Conservation (phyloP, 345 rosid species). For the Mangifera indica region DNA sequence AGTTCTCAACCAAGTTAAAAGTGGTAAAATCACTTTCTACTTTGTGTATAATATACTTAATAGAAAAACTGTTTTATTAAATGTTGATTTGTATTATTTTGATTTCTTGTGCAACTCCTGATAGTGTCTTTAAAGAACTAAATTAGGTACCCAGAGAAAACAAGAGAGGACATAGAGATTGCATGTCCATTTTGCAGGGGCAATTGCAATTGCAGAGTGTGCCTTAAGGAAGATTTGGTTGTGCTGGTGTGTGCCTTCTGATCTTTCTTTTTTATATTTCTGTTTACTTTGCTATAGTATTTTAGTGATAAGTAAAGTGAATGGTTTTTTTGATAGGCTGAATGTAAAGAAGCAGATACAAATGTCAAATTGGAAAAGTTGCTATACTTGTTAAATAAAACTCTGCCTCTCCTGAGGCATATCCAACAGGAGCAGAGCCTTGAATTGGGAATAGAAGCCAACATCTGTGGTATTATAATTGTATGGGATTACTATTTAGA, state of each 20-base stretch:
- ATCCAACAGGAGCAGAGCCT: conserved; percentile 46
- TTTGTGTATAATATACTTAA: not conserved
- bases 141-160: conserved; percentile 49
- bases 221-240: conserved; percentile 42
- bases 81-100: conserved; percentile 7
- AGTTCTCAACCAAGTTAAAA: not conserved
- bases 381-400: conserved; percentile 43
- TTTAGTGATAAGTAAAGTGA: conserved; percentile 18
- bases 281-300: conserved; percentile 6
- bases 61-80: not conserved
- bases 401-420: conserved; percentile 43
- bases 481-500: not conserved
- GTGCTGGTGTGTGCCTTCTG: conserved; percentile 28
- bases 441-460: conserved; percentile 42
- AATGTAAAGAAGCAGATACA: conserved; percentile 29
- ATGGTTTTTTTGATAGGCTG: conserved; percentile 28
- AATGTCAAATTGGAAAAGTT: conserved; percentile 34
- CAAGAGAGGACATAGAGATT: conserved; percentile 36
- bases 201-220: conserved; percentile 53
- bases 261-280: conserved; percentile 9
- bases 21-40: not conserved
- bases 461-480: conserved; percentile 33
- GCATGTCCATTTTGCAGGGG: conserved; percentile 58
- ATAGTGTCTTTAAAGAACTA: conserved; percentile 21
- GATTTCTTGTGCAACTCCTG: conserved; percentile 16